Evolutionary conservation across 495 filamentous ascomycete genomes (phyloP).

Genomic region (Aspergillus diversus): DNA sequence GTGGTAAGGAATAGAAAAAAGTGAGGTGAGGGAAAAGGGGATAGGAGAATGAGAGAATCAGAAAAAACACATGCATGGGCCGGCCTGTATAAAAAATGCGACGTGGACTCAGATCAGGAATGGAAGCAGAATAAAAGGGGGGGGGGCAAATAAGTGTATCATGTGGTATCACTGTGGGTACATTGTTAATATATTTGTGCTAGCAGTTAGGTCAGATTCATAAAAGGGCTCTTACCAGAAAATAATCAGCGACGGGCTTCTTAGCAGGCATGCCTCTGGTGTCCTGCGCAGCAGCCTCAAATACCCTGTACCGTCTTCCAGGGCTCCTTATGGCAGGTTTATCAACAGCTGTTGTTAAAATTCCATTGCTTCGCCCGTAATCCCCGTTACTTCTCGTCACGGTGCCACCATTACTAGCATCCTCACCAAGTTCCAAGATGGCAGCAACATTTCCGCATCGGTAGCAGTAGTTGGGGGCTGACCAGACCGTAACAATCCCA

Average conservation of each 20-base stretch:
- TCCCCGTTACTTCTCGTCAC: constrained; percentile 82
- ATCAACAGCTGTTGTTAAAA: constrained; percentile 33
- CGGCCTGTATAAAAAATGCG: constrained; percentile 24
- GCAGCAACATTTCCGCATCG: constrained; percentile 96
- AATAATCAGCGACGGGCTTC: constrained; percentile 98
- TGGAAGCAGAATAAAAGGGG: constrained; percentile 2
- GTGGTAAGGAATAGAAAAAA: not conserved
- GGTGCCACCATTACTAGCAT: constrained; percentile 73
- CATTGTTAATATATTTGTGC: not conserved
- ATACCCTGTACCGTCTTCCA: constrained; percentile 90
- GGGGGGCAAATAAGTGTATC: not conserved
- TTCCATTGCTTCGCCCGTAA: constrained; percentile 59
- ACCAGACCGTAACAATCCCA: constrained; percentile 96
- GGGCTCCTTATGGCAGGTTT: constrained; percentile 64
- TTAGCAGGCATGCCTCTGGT: constrained; percentile 97
- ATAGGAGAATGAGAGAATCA: not conserved
- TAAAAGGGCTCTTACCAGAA: constrained; percentile 58
- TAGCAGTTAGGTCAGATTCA: not conserved
- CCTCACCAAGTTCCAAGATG: constrained; percentile 89
- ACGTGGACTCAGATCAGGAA: constrained; percentile 6
- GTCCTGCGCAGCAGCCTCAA: constrained; percentile 96
- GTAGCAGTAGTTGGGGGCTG: constrained; percentile 97
- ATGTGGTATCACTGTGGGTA: constrained; percentile 27
- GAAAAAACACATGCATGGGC: constrained; percentile 4
- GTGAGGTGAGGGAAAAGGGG: not conserved